These are phyloP conservation scores for Ophiosphaerella narmari DNA, from an alignment of 2,329 filamentous ascomycete species.

Conservation along the genomic window DNA sequence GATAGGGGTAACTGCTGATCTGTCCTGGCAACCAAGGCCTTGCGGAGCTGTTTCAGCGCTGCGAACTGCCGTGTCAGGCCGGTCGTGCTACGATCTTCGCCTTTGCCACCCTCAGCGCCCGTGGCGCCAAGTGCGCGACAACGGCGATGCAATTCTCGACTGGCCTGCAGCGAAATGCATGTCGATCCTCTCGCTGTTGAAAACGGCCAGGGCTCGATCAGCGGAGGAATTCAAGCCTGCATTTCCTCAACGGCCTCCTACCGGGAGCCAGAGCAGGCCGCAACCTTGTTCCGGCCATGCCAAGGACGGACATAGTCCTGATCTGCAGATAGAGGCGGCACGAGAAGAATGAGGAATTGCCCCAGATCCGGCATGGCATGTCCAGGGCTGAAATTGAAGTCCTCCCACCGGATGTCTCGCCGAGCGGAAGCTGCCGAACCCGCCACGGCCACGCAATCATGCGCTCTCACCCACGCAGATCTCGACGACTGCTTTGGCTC, in stretches of 20 bases:
- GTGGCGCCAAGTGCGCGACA: slow-evolving; percentile 4
- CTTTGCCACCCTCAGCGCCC: slow-evolving; percentile 1
- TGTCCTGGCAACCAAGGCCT: background rate
- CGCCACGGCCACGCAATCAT: slow-evolving; percentile 31
- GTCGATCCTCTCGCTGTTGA: slow-evolving; percentile 16
- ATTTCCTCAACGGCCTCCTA: slow-evolving; percentile 19
- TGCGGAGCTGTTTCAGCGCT: background rate
- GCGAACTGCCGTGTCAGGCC: background rate
- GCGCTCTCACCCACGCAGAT: slow-evolving; percentile 24
- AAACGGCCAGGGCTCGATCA: slow-evolving; percentile 15
- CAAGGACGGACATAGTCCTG: slow-evolving; percentile 10
- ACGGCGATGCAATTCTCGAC: slow-evolving; percentile 4
- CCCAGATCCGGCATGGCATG: background rate
- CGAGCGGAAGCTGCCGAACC: slow-evolving; percentile 31
- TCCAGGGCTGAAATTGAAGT: slow-evolving; percentile 5
- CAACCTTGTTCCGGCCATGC: background rate
- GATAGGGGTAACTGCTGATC: background rate
- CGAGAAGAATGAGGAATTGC: background rate
- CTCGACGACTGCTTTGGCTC: slow-evolving; percentile 8
- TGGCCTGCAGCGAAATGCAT: slow-evolving; percentile 2
- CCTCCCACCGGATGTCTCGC: slow-evolving; percentile 25
- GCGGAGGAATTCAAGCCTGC: slow-evolving; percentile 10
- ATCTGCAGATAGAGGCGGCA: slow-evolving; percentile 7
- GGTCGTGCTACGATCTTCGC: background rate
- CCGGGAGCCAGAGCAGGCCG: slow-evolving; percentile 10